phyloP scores from a whole-genome alignment of 495 filamentous ascomycete genomes.

The Eremomyces bilateralis region DNA sequence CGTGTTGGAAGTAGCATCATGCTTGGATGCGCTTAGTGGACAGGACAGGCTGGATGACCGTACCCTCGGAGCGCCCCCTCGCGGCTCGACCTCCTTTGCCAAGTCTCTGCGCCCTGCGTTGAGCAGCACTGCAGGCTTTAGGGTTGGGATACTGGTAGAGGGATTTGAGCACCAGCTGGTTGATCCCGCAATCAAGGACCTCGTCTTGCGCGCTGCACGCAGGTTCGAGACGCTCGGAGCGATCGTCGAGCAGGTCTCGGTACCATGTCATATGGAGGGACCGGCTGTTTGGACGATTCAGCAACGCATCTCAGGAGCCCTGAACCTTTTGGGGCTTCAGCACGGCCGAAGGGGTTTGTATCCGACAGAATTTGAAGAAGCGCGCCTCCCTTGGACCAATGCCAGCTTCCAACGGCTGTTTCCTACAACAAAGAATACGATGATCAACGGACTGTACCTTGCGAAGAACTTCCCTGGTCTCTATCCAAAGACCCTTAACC shows the following conservation, averaged over 20 bases:
- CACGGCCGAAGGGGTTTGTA: neutral
- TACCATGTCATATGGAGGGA: slow-evolving; percentile 28
- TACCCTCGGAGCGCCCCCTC: slow-evolving; percentile 16
- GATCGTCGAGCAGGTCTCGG: slow-evolving; percentile 26
- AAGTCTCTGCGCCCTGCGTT: neutral
- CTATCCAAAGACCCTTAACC: slow-evolving; percentile 23
- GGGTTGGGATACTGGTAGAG: slow-evolving; percentile 30
- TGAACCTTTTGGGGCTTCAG: neutral
- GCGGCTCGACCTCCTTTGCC: slow-evolving; percentile 4
- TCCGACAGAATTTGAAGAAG: slow-evolving; percentile 1
- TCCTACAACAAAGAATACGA: neutral
- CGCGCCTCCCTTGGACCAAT: neutral
- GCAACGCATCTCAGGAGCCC: neutral
- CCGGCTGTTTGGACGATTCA: slow-evolving; percentile 25
- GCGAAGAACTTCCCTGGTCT: slow-evolving; percentile 8
- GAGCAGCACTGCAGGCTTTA: slow-evolving; percentile 15
- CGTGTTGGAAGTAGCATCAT: slow-evolving; percentile 26
- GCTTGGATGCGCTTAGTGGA: slow-evolving; percentile 31
- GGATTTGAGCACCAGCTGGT: slow-evolving; percentile 24
- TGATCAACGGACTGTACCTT: neutral
- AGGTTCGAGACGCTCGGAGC: slow-evolving; percentile 29
- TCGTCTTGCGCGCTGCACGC: slow-evolving; percentile 23
- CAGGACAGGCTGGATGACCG: slow-evolving; percentile 36
- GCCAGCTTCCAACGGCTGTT: neutral
- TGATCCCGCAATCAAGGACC: slow-evolving; percentile 21